phyloP scores from a whole-genome alignment of 2,329 filamentous ascomycete genomes.

The Didymella arachidicola region DNA sequence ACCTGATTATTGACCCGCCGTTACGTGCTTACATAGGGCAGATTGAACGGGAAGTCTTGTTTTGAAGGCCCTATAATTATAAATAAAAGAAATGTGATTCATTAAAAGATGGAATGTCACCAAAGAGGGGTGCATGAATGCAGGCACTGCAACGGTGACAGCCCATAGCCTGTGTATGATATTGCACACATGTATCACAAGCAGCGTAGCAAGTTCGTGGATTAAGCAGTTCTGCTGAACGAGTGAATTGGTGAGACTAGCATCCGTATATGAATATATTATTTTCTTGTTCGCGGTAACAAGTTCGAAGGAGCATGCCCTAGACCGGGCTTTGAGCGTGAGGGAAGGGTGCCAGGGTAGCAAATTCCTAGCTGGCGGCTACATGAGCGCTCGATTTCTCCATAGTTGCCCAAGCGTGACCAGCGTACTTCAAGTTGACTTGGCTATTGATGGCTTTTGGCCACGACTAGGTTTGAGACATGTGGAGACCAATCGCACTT shows the following conservation, averaged over 20 bases:
- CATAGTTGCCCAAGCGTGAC: conserved; percentile 1
- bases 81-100: background rate
- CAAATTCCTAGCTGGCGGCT: background rate
- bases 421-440: background rate
- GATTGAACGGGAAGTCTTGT: conserved; percentile 1
- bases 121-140: too few species aligned
- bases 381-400: background rate
- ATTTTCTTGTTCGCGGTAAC: conserved; percentile 3
- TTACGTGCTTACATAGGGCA: conserved; percentile 1
- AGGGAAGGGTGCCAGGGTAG: background rate
- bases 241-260: conserved; percentile 21
- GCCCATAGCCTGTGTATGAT: background rate
- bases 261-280: conserved; percentile 7
- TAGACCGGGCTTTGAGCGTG: background rate
- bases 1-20: background rate
- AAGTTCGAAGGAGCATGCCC: background rate
- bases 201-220: background rate
- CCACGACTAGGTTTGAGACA: background rate
- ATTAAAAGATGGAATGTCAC: too few species aligned
- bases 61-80: background rate
- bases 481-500: background rate
- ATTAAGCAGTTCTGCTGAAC: background rate
- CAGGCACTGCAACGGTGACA: too few species aligned
- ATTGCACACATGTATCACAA: background rate
- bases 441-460: background rate